A percentile compares a stretch with the other conserved stretches of the same genome.
These are phyloP conservation scores for Graphiopsis chlorocephala DNA, from an alignment of 2,329 filamentous ascomycete genomes.

Conservation along the genomic window DNA sequence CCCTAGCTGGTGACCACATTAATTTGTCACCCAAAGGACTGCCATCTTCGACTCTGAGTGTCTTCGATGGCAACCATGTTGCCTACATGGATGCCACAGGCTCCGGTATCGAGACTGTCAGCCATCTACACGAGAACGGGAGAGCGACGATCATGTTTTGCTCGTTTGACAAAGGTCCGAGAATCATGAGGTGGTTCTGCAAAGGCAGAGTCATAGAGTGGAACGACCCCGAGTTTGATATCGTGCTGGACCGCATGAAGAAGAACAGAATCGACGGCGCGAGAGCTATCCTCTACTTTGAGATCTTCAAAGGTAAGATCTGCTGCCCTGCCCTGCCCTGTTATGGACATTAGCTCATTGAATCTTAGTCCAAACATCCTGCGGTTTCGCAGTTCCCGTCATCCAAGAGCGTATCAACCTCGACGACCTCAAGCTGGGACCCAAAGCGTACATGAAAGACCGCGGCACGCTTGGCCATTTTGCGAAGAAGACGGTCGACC, in stretches of 20 bases:
- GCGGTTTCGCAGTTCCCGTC: conserved; percentile 63
- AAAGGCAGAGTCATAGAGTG: conserved; percentile 59
- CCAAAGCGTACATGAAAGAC: conserved; percentile 45
- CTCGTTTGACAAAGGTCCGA: conserved; percentile 58
- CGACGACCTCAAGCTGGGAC: conserved; percentile 20
- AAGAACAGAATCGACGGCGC: conserved; percentile 45
- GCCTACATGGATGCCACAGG: conserved; percentile 74
- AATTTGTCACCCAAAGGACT: conserved; percentile 76
- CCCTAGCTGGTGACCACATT: conserved; percentile 65
- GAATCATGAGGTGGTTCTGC: conserved; percentile 66
- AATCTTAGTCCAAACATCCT: conserved; percentile 58
- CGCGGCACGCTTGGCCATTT: conserved; percentile 57
- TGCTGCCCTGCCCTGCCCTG: too few species aligned
- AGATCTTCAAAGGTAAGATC: conserved; percentile 58
- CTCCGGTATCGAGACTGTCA: conserved; percentile 72
- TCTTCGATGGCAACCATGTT: conserved; percentile 57
- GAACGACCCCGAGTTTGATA: conserved; percentile 46
- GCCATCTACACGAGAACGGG: conserved; percentile 73
- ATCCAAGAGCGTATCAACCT: conserved; percentile 39
- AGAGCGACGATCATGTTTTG: conserved; percentile 73
- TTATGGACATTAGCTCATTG: too few species aligned
- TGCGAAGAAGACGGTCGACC: conserved; percentile 49
- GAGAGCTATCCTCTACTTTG: conserved; percentile 59
- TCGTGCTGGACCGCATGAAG: conserved; percentile 44
- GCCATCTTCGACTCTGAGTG: conserved; percentile 58